Base-by-base conservation (phyloP, 257 asterid species). In the Nyctanthes arbortristis region DNA sequence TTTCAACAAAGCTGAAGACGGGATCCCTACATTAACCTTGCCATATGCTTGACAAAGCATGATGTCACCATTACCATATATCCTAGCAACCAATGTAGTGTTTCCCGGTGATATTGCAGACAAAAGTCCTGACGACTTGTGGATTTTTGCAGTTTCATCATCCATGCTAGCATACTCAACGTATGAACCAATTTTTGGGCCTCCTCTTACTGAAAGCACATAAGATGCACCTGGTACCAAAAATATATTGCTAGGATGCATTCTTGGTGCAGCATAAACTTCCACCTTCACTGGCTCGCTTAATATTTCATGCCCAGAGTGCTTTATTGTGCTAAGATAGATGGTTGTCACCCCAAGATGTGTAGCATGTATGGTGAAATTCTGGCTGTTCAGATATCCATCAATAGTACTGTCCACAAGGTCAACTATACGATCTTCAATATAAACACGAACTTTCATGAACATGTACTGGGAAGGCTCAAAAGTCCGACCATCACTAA, bases 221-320 rank as follows among this genome's bases (percentile, higher is more conserved):
- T 84, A 90, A 24, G 96, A 88, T 65, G 95, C 92, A 49, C 98
- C 98, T 7, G 97, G 98, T 34, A 88, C 96, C 37, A 93, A 92
- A 80, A 90, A 90, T 75, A 88, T 79, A 65, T 87, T 81, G 54
- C 78, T 49, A 59, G 98, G 97, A 74, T 85, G 80, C 40, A 93
- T 59, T 63, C 75, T 87, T 59, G 97, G 96, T 63, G 90, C 89
- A 37, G 88, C 88, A 84, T 88, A 93, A 43, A 93, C 95, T 81
- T 93, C 97, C 49, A 93, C 84, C 72, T 75, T 84, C 32, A 93
- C 78, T 27, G 81, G 74, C 67, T 82, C 90, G 77, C 97, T 93
- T 65, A 69, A 66, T 65, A 93, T 71, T 73, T 81, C 89, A 66
- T 74, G 85, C 56, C 96, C 98, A 75, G 92, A 85, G 71, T 71